These are phyloP conservation scores for Eutrema japonicum DNA, from an alignment of 345 rosid species.

Conservation along the genomic window DNA sequence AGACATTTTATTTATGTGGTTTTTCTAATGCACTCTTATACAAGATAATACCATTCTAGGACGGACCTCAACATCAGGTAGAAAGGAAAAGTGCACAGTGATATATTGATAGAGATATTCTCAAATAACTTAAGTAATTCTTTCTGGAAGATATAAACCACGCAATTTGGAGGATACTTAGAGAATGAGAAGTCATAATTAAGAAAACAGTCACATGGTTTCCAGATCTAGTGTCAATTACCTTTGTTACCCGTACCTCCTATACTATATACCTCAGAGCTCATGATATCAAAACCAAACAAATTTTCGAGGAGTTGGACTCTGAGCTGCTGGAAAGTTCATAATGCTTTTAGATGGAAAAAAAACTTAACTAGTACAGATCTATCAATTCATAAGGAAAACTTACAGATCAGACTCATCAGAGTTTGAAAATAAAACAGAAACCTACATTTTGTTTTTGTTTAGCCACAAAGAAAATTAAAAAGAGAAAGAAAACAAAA, in stretches of 20 bases:
- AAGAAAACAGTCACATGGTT: constrained; percentile 3
- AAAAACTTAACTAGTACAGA: not conserved
- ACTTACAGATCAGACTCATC: not conserved
- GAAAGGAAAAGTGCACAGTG: not conserved
- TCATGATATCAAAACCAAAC: constrained; percentile 15
- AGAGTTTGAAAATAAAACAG: constrained; percentile 2
- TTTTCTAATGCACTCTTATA: not conserved
- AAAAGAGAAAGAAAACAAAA: not conserved
- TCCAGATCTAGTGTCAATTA: constrained; percentile 23
- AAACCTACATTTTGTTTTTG: not conserved
- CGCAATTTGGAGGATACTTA: not conserved
- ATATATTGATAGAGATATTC: not conserved
- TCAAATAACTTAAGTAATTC: not conserved
- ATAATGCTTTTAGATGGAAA: constrained; percentile 11
- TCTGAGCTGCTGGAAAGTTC: constrained; percentile 22
- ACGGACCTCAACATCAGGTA: constrained; percentile 1
- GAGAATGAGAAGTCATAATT: not conserved
- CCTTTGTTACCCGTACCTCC: constrained; percentile 11
- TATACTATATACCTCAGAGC: constrained; percentile 19
- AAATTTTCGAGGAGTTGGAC: constrained; percentile 8
- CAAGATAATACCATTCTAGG: not conserved
- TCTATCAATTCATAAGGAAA: constrained; percentile 1
- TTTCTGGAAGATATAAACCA: not conserved
- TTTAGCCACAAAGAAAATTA: constrained; percentile 13
- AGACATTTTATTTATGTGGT: not conserved